These are phyloP conservation scores for Catenaria anguillulae DNA, from an alignment of 371 early-diverging fungal genomes.

Conservation along the genomic window DNA sequence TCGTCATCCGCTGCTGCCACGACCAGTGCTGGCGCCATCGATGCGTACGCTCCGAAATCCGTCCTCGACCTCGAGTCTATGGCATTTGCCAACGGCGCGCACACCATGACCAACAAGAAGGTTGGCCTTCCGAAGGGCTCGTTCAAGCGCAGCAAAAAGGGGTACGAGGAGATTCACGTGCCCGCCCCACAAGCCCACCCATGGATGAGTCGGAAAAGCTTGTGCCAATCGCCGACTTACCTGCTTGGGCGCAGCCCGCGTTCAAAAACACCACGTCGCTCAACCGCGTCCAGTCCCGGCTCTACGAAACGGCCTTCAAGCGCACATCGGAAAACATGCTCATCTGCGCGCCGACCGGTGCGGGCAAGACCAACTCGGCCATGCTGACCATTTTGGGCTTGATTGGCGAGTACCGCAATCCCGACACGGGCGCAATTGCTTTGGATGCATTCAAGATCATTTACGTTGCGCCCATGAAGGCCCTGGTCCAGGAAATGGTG, in stretches of 20 bases:
- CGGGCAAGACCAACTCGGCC: conserved; percentile 98
- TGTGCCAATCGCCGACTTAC: conserved; percentile 55
- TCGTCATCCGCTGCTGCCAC: conserved; percentile 16
- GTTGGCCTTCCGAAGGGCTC: conserved; percentile 87
- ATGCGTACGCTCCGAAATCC: conserved; percentile 33
- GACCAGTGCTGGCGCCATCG: conserved; percentile 21
- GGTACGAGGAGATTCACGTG: conserved; percentile 93
- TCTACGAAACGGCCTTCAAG: conserved; percentile 73
- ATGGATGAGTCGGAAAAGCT: conserved; percentile 49
- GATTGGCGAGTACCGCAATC: conserved; percentile 59
- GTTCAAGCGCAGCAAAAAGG: conserved; percentile 77
- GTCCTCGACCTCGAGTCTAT: conserved; percentile 66
- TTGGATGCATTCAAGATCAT: conserved; percentile 87
- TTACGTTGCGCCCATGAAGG: conserved; percentile 99
- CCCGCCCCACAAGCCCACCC: conserved; percentile 64
- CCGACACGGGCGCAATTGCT: conserved; percentile 55
- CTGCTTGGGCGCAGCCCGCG: conserved; percentile 76
- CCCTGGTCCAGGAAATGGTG: conserved; percentile 96
- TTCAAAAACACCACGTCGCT: conserved; percentile 54
- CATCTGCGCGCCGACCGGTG: conserved; percentile 98
- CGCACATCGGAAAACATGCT: conserved; percentile 80
- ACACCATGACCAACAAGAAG: conserved; percentile 92
- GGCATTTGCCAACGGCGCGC: conserved; percentile 79
- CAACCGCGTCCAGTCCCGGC: conserved; percentile 84
- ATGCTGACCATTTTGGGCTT: conserved; percentile 86